A percentile compares a stretch with the other conserved stretches of the same genome.
Evolutionary conservation across 805 yeast genomes (phyloP).

Genomic region (Metschnikowia hibisci): DNA sequence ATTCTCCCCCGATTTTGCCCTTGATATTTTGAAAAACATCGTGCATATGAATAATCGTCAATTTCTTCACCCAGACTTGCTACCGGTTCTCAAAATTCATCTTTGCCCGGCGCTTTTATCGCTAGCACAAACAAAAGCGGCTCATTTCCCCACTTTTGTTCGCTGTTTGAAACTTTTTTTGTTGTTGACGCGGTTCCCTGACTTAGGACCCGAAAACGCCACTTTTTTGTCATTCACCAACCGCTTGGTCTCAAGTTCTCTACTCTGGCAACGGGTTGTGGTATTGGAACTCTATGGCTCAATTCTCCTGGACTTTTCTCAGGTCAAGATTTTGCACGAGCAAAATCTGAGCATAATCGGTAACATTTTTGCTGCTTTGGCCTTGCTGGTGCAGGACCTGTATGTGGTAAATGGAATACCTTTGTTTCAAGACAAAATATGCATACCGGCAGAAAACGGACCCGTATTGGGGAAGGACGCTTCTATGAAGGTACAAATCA

Average conservation of each 20-base stretch:
- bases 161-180: conserved; percentile 71
- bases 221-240: conserved; percentile 72
- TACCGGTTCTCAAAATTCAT: conserved; percentile 58
- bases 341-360: conserved; percentile 53
- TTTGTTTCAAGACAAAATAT: conserved; percentile 21
- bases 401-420: conserved; percentile 25
- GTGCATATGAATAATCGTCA: conserved; percentile 56
- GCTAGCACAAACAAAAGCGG: conserved; percentile 48
- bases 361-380: conserved; percentile 44
- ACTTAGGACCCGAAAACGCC: conserved; percentile 73
- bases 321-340: conserved; percentile 50
- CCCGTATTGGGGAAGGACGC: conserved; percentile 35
- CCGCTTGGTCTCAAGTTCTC: conserved; percentile 45
- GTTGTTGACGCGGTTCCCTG: conserved; percentile 53
- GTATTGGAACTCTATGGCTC: conserved; percentile 69
- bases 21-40: conserved; percentile 81
- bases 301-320: conserved; percentile 52
- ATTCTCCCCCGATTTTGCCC: conserved; percentile 59
- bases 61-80: conserved; percentile 55
- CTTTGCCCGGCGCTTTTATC: conserved; percentile 75
- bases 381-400: conserved; percentile 12
- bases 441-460: conserved; percentile 17
- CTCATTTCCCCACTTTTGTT: conserved; percentile 65
- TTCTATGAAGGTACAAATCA: conserved; percentile 51
- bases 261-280: conserved; percentile 66